Conservation (phyloP, 768 basidiomycete species). For the Suillus cothurnatus region DNA sequence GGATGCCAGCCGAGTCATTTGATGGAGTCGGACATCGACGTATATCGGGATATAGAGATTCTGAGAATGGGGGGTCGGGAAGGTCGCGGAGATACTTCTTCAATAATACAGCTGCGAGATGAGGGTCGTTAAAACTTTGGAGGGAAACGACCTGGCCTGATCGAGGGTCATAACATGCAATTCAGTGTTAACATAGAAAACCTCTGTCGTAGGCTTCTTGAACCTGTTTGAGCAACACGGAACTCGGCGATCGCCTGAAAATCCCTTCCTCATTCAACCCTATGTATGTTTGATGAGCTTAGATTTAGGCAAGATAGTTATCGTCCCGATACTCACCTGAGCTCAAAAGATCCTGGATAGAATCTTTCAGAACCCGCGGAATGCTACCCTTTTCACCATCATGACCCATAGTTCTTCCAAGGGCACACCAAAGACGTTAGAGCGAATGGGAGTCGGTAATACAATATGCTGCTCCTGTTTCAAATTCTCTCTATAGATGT, state of each 20-base stretch:
- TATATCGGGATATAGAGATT: conserved; percentile 64
- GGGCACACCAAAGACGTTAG: conserved; percentile 77
- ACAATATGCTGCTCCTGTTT: conserved; percentile 71
- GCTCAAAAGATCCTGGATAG: conserved; percentile 69
- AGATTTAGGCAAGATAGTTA: not conserved
- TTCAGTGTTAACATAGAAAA: conserved; percentile 19
- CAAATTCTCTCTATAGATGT: conserved; percentile 65
- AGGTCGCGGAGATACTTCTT: conserved; percentile 87
- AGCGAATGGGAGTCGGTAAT: conserved; percentile 61
- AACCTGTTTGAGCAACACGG: conserved; percentile 67
- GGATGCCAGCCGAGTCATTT: conserved; percentile 55
- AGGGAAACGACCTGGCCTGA: conserved; percentile 79
- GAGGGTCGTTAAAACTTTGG: conserved; percentile 72
- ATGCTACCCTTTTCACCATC: conserved; percentile 81
- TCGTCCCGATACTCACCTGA: conserved; percentile 37
- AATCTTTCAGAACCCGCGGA: conserved; percentile 80
- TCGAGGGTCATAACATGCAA: conserved; percentile 11
- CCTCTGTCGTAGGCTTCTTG: conserved; percentile 87
- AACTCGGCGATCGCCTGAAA: conserved; percentile 81
- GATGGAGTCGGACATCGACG: conserved; percentile 66
- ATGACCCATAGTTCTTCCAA: conserved; percentile 84
- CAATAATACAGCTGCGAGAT: conserved; percentile 81
- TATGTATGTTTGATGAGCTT: conserved; percentile 14
- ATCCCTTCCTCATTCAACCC: conserved; percentile 75
- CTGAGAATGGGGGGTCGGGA: conserved; percentile 77